phyloP scores from a whole-genome alignment of 495 filamentous ascomycete species.

The Gamarada debralockiae region DNA sequence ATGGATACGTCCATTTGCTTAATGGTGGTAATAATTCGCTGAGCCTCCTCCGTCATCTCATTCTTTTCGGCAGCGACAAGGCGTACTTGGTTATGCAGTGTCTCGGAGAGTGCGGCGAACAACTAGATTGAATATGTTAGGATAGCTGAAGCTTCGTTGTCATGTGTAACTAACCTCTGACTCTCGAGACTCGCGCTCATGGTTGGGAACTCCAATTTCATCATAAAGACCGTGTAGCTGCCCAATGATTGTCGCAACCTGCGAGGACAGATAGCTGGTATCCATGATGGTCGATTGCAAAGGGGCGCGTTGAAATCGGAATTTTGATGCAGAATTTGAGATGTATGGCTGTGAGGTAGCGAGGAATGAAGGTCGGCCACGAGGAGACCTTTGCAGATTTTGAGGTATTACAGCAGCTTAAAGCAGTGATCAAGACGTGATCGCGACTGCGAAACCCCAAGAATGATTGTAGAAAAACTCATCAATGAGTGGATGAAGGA shows the following conservation, averaged over 20 bases:
- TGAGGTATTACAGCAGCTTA: neutral
- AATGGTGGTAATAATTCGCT: conserved; percentile 76
- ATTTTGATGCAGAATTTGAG: neutral
- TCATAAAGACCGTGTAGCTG: conserved; percentile 93
- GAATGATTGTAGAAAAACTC: conserved; percentile 1
- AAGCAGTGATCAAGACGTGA: conserved; percentile 19
- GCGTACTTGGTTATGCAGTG: conserved; percentile 78
- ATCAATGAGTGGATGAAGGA: conserved; percentile 19
- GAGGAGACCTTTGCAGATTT: neutral
- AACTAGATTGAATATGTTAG: conserved; percentile 49
- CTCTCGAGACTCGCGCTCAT: conserved; percentile 87
- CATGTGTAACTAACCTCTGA: conserved; percentile 59
- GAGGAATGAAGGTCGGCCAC: neutral
- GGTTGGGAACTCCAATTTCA: conserved; percentile 85
- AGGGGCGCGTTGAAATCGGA: conserved; percentile 11
- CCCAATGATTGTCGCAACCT: conserved; percentile 86
- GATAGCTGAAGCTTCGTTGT: neutral
- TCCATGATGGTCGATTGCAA: conserved; percentile 58
- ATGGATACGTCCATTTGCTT: conserved; percentile 91
- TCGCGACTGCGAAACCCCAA: conserved; percentile 22
- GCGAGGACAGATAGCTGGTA: conserved; percentile 84
- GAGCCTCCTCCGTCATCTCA: conserved; percentile 79
- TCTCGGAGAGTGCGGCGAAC: conserved; percentile 82
- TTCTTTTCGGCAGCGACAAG: conserved; percentile 82
- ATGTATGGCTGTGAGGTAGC: conserved; percentile 1